phyloP scores from a whole-genome alignment of 176 grass and related monocot genomes.

The Saccharum officinarum region DNA sequence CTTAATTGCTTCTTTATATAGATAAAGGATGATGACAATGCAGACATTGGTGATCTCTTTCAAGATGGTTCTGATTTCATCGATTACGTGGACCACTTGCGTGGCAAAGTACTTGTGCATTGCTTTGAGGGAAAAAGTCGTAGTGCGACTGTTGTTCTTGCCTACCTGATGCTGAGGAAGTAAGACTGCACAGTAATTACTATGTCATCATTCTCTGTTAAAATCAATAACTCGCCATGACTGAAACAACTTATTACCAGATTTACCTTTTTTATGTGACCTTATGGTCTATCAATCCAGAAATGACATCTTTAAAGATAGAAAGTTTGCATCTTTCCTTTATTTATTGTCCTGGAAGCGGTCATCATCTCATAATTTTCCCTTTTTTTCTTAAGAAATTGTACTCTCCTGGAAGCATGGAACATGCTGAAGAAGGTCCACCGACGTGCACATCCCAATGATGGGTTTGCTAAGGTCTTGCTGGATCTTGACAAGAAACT shows the following conservation, averaged over 20 bases:
- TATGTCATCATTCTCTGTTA: not conserved
- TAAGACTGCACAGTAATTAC: constrained; percentile 34
- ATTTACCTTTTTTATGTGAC: not conserved
- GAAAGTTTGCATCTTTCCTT: not conserved
- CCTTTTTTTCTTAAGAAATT: constrained; percentile 41
- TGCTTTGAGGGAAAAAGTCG: constrained; percentile 97
- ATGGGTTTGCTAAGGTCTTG: constrained; percentile 82
- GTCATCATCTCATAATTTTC: not conserved
- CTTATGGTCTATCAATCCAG: not conserved
- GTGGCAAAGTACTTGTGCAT: constrained; percentile 91
- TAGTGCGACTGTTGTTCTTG: constrained; percentile 84
- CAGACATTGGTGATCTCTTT: constrained; percentile 77
- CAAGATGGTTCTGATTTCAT: constrained; percentile 93
- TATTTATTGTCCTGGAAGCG: not conserved
- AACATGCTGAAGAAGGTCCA: constrained; percentile 70
- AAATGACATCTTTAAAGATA: not conserved
- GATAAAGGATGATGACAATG: constrained; percentile 88
- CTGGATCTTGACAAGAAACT: constrained; percentile 74
- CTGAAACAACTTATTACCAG: not conserved
- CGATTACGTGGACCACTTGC: constrained; percentile 58
- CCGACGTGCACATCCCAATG: constrained; percentile 80
- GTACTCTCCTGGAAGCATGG: constrained; percentile 86
- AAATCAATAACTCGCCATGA: not conserved
- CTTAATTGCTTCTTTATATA: constrained; percentile 36
- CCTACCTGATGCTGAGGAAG: constrained; percentile 91